A percentile compares a stretch with the other conserved stretches of the same genome.
Evolutionary conservation across 1,139 yeast species (phyloP).

Genomic region (Saccharomyces hybrid): DNA sequence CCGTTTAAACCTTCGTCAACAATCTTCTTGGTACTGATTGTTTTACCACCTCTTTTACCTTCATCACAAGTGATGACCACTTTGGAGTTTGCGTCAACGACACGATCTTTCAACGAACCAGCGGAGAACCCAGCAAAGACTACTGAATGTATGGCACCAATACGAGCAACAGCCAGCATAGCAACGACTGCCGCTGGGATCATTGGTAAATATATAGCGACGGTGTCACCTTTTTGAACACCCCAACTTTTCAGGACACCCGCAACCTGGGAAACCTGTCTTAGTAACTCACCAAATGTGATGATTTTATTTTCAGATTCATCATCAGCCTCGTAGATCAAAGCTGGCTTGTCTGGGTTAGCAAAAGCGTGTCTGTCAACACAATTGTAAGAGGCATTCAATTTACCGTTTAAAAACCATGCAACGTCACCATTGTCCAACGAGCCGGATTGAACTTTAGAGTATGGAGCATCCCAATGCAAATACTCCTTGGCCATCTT

Average conservation of each 20-base stretch:
- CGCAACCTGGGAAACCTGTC: conserved; percentile 83
- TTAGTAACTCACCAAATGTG: conserved; percentile 80
- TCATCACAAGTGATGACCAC: too few species aligned
- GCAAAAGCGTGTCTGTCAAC: conserved; percentile 49
- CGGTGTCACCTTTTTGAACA: conserved; percentile 87
- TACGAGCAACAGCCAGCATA: conserved; percentile 81
- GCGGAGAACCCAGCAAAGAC: conserved; percentile 96
- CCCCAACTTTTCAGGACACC: conserved; percentile 86
- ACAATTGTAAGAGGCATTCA: too few species aligned
- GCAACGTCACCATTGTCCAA: conserved; percentile 75
- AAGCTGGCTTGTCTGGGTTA: conserved; percentile 81
- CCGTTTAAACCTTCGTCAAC: conserved; percentile 83
- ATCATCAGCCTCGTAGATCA: conserved; percentile 93
- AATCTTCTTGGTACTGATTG: conserved; percentile 52
- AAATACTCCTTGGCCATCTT: conserved; percentile 71
- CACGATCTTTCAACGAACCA: conserved; percentile 86
- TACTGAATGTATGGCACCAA: conserved; percentile 93
- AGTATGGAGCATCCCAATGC: conserved; percentile 80
- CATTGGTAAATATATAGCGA: conserved; percentile 96
- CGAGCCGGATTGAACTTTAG: conserved; percentile 64
- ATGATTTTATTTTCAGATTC: conserved; percentile 64
- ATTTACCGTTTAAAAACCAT: conserved; percentile 22
- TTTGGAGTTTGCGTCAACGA: conserved; percentile 71
- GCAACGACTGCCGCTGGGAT: conserved; percentile 92
- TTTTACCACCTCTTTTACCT: too few species aligned